Evolutionary conservation across 441 rosid genomes (phyloP), one percentile per base, ranked within the genome.

Genomic region (Erysimum cheiri): DNA sequence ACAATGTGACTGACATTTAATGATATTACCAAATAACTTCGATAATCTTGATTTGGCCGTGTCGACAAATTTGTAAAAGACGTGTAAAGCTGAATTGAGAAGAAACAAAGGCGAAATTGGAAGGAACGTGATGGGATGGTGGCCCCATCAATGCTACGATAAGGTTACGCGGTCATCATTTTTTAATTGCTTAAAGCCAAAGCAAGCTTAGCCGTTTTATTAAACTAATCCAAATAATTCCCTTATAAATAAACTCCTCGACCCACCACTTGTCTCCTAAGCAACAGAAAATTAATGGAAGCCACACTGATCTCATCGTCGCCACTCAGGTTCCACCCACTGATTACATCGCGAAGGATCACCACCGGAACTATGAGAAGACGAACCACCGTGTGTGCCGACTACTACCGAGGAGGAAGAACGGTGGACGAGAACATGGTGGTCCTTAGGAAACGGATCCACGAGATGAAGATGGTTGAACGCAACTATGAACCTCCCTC

Each of bases 381-480:
- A 1, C 57, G n/a, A 60, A 46, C 69, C 31, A 67, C 36, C 52
- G 69, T 74, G 39, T 60, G 64, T 29, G 69, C 49, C 0, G 60
- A 47, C 2, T 58, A 81, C 69, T 71, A 63, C 58, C 48, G 67
- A 19, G 69, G 79, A 32, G 82, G 88, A 13, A 58, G 82, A 53
- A n/a, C 70, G 1, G 92, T 87, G 7, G 93, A 91, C 13, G 87
- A 68, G 74, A 82, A 77, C 79, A 85, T 89, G 93, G 81, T 86
- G 6, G 92, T 85, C 2, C 85, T 89, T 0, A 74, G 96, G 67
- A 87, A 81, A 66, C 78, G 89, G 12, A 85, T 91, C 13, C 92
- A 83, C 46, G 92, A 87, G 83, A 76, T 80, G 85, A 89, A 85
- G 81, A 82, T 82, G 89, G 72, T 70, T 19, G 96, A 91, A 80